Base-by-base conservation (phyloP, 1,284 basidiomycete genomes). In the Ceratobasidium theobromae region DNA sequence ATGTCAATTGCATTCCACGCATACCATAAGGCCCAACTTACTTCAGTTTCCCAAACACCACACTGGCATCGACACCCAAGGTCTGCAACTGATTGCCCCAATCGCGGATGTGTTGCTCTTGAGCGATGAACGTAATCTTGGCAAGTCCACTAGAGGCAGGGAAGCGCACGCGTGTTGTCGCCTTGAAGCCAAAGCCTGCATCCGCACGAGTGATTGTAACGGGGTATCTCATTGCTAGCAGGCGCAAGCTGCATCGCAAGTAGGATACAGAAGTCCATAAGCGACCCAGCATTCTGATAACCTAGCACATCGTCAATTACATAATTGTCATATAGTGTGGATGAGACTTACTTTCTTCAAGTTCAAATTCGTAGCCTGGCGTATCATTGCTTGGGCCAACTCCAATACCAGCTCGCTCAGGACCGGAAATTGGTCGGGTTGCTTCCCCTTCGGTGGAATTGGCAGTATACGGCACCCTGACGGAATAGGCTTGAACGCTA, bases 61-160 rank as follows among this genome's bases (percentile, higher is more conserved):
- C 33, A 25, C 51, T 48, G 21, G 40, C 45, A 4, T 62, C 32
- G 2, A 46, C 58, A 11, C 33, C 58, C 32, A 62, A 30, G n/a
- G 58, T 62, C 40, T 51, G 45, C 32, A 62, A 33, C 32, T 62
- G 58, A 11, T 30, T 62, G n/a, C 58, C 58, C 58, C 58, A 62
- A 18, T 62, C 58, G 33, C 58, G 46, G 27, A 51, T 38, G 25
- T 62, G 58, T 16, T 51, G 58, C 18, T 62, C 58, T 12, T 33
- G 21, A 8, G 46, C 45, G 4, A 46, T 28, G 18, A 62, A 62
- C 1, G 58, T 51, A 23, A 62, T 41, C 33, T 62, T 45, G 16
- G 41, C 40, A 9, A 58, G 55, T 8, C 55, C 43, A 14, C 48
- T 58, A 14, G 55, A 49, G 25, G 46, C 30, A 51, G 58, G 58